Percentiles rank a stretch among this genome's conserved stretches.
phyloP scores from a whole-genome alignment of 495 filamentous ascomycete species.

The Xanthoparmelia taractica region DNA sequence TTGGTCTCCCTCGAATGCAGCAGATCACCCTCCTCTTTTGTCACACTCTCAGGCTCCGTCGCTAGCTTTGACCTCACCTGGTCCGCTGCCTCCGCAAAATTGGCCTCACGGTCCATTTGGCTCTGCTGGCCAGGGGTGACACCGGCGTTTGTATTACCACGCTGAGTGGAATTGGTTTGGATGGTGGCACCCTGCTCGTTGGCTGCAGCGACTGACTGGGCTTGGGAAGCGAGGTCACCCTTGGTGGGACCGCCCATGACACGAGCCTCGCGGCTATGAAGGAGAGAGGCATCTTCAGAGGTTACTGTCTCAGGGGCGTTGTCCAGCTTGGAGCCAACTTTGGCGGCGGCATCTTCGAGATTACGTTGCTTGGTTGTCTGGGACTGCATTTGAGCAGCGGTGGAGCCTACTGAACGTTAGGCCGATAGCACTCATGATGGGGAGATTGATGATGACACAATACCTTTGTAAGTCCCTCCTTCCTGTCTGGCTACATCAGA shows the following conservation, averaged over 20 bases:
- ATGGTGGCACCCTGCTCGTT: slow-evolving; percentile 15
- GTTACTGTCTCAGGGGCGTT: slow-evolving; percentile 19
- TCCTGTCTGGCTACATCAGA: slow-evolving; percentile 30
- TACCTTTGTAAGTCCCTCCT: slow-evolving; percentile 30
- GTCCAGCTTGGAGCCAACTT: slow-evolving; percentile 18
- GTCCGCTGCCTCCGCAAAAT: slow-evolving; percentile 26
- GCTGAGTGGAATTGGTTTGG: not conserved
- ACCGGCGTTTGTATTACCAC: not conserved
- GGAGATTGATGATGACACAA: not conserved
- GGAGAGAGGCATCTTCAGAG: slow-evolving; percentile 26
- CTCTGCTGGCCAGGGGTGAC: slow-evolving; percentile 23
- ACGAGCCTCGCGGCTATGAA: slow-evolving; percentile 29
- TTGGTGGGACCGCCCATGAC: slow-evolving; percentile 21
- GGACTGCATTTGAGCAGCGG: slow-evolving; percentile 33
- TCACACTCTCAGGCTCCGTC: slow-evolving; percentile 26
- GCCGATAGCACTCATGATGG: too few relatives aligned
- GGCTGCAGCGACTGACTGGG: slow-evolving; percentile 19
- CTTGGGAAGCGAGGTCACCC: slow-evolving; percentile 13
- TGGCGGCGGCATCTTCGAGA: slow-evolving; percentile 9
- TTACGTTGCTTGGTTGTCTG: slow-evolving; percentile 27
- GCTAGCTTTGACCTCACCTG: slow-evolving; percentile 26
- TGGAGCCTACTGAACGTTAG: slow-evolving; percentile 22
- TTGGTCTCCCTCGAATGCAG: slow-evolving; percentile 30
- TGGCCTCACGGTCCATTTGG: slow-evolving; percentile 27
- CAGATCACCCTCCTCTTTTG: slow-evolving; percentile 30